Evolutionary conservation across 768 basidiomycete genomes (phyloP).

Genomic region (Boletus bicolor): DNA sequence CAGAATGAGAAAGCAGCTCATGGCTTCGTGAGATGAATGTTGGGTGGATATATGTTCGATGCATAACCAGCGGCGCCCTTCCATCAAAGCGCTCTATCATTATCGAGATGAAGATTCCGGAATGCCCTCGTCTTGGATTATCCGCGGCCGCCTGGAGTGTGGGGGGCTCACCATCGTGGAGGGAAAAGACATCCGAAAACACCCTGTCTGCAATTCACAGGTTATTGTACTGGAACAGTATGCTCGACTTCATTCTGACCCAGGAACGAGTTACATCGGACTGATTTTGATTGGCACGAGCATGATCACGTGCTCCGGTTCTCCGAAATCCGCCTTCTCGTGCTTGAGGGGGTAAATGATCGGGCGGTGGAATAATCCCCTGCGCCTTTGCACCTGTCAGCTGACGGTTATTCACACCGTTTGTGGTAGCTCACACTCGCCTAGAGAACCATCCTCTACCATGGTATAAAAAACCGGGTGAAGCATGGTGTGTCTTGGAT

Average conservation of each 20-base stretch:
- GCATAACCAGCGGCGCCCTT: background rate
- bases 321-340: background rate
- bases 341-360: background rate
- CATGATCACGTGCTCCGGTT: conserved; percentile 8
- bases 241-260: background rate
- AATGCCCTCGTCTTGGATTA: background rate
- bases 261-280: no score
- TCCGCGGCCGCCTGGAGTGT: conserved; percentile 2
- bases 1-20: background rate
- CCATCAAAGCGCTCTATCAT: background rate
- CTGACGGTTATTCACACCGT: conserved; percentile 10
- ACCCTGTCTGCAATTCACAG: background rate
- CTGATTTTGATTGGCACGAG: background rate
- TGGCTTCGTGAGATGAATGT: conserved; percentile 6
- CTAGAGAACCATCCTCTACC: background rate
- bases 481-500: background rate
- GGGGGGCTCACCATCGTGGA: background rate
- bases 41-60: background rate
- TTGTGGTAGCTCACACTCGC: background rate
- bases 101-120: conserved; percentile 1
- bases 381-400: conserved; percentile 6
- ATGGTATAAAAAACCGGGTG: conserved; percentile 20
- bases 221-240: background rate
- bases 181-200: conserved; percentile 3
- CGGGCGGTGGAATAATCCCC: background rate